Evolutionary conservation across 2,329 filamentous ascomycete genomes (phyloP).

Genomic region (Epichloe scottii): DNA sequence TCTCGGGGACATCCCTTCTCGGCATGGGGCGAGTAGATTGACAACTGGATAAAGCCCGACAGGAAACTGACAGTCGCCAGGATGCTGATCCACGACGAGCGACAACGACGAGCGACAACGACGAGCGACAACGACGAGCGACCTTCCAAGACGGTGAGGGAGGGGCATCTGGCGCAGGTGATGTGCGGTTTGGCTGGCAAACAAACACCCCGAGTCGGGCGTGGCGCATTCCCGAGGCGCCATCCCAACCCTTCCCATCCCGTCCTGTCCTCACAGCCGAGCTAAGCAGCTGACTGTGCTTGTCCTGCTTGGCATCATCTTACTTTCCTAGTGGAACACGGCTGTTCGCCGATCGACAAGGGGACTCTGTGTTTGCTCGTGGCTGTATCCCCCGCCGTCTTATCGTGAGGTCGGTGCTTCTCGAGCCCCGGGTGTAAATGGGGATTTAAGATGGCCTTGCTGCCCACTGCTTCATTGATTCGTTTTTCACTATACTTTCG

Average conservation of each 20-base stretch:
- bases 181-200: neutral
- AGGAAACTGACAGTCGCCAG: neutral
- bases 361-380: neutral
- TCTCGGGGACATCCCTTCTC: too few species aligned
- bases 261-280: neutral
- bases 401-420: neutral
- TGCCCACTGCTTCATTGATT: neutral
- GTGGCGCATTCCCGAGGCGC: too few species aligned
- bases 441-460: neutral
- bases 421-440: neutral
- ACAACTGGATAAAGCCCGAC: too few species aligned
- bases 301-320: neutral
- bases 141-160: slow-evolving; percentile 5
- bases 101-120: neutral
- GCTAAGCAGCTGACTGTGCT: neutral
- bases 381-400: neutral
- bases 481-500: too few species aligned
- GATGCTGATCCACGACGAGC: neutral
- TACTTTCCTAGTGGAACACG: neutral
- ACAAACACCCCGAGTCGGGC: neutral
- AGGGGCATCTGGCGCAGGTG: neutral
- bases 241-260: too few species aligned
- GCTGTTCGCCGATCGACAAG: neutral
- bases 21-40: too few species aligned
- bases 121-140: neutral